Evolutionary conservation across 495 filamentous ascomycete genomes (phyloP), one percentile per base, ranked within the genome.

Genomic region (Penicillium taxi): DNA sequence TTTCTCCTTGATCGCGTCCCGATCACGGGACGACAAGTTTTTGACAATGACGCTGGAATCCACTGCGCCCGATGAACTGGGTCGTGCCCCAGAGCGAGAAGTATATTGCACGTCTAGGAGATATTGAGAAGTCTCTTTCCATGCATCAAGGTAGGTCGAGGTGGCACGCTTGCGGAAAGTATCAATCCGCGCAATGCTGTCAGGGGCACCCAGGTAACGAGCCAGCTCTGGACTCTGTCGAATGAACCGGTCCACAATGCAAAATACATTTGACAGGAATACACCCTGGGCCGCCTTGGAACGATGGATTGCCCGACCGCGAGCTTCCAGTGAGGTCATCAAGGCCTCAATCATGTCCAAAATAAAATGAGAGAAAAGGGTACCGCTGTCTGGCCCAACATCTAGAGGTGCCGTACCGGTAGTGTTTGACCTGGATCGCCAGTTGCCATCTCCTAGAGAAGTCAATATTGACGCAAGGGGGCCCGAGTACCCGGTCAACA

Each of bases 1-100:
- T 59, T 96, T 96, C 53, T 87, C 82, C 61, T 96, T 99, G 59
- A 96, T 90, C 9, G 78, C 81, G 52, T 96, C 91, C 53, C 87
- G 91, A 47, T 96, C 91, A 55, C 91, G 93, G 50, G 79, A 84
- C 32, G 72, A 77, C 6, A 98, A 67, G 4, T 73, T 72, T 56
- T 94, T 91, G 48, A 95, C 69, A 35, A 96, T 82, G 8, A 80
- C 81, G 11, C 78, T 77, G 6, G 83, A 89, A 53, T 89, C 82
- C 16, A 84, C 72, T 11, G 67, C 60, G 4, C 68, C 75, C 19
- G 82, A 76, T 5, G 83, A 86, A 5, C 77, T 70, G 5, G 86
- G 84, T 3, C 86, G 76, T 19, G 55, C 50, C 11, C 55, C 55
- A 21, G 43, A 49, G 18, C 84, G 81, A 54, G 77, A 90, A 2